Conservation (phyloP, 441 rosid genomes). For the Euphorbia schlechtendalii region DNA sequence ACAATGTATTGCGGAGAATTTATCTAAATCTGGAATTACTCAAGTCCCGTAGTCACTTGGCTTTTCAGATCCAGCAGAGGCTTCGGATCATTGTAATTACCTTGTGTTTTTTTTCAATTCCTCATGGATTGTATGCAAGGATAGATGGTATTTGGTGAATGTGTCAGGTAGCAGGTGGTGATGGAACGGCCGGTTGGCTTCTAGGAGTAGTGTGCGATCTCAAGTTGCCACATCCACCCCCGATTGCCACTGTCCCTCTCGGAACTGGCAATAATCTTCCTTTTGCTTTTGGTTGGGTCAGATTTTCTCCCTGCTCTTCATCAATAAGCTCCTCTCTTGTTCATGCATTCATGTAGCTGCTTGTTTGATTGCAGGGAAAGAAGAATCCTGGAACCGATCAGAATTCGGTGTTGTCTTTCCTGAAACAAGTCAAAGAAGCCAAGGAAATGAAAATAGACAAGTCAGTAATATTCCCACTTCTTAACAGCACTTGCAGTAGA, state of each 20-base stretch:
- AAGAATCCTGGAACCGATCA: constrained; percentile 83
- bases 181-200: constrained; percentile 97
- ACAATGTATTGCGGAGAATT: constrained; percentile 46
- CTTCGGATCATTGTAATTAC: constrained; percentile 65
- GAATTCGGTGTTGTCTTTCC: constrained; percentile 51
- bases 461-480: constrained; percentile 35
- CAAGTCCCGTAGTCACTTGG: constrained; percentile 40
- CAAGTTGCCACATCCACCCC: constrained; percentile 73
- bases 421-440: constrained; percentile 59
- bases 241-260: constrained; percentile 77
- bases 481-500: background rate
- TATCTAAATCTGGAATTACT: constrained; percentile 57
- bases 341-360: background rate
- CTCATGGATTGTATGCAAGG: no score
- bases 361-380: constrained; percentile 56
- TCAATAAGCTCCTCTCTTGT: background rate
- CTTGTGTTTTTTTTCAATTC: no score
- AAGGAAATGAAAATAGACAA: constrained; percentile 90
- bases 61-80: constrained; percentile 37
- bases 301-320: constrained; percentile 8
- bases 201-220: constrained; percentile 88
- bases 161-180: constrained; percentile 84
- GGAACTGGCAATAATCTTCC: constrained; percentile 96
- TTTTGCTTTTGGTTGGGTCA: constrained; percentile 88
- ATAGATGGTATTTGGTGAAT: no score